Evolutionary conservation across 78 protist genomes (phyloP).

Genomic region (Abeoforma whisleri): DNA sequence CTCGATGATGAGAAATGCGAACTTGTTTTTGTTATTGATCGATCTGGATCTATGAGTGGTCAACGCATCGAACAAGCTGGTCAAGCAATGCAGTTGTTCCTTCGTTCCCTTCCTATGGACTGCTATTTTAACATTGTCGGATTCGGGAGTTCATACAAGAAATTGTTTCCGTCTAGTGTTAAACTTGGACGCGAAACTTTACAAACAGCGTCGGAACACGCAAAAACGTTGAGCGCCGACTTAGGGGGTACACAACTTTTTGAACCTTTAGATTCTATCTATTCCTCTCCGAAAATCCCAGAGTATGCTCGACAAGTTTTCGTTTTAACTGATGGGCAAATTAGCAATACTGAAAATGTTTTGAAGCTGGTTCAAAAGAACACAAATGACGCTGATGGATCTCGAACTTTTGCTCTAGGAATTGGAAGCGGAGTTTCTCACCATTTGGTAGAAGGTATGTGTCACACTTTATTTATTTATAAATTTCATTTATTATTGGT

Average conservation of each 20-base stretch:
- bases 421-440: conserved; percentile 59
- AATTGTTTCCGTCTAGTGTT: background rate
- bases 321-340: conserved; percentile 74
- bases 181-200: conserved; percentile 28
- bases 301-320: conserved; percentile 65
- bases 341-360: conserved; percentile 48
- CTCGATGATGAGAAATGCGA: conserved; percentile 19
- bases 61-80: conserved; percentile 9
- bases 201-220: conserved; percentile 37
- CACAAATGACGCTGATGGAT: background rate
- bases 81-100: conserved; percentile 46
- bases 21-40: conserved; percentile 54
- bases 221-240: conserved; percentile 32
- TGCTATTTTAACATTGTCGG: conserved; percentile 58
- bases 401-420: conserved; percentile 69
- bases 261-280: conserved; percentile 22
- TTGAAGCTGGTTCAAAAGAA: conserved; percentile 20
- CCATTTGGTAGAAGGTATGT: conserved; percentile 67
- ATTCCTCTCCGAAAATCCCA: background rate
- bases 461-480: too few species aligned
- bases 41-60: conserved; percentile 58
- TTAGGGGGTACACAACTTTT: conserved; percentile 65
- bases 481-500: too few species aligned
- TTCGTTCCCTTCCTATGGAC: conserved; percentile 50
- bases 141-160: conserved; percentile 42